Percentiles rank a stretch among this genome's conserved stretches.
These are phyloP conservation scores for Alliaria petiolata DNA, from an alignment of 345 rosid genomes.

Conservation along the genomic window DNA sequence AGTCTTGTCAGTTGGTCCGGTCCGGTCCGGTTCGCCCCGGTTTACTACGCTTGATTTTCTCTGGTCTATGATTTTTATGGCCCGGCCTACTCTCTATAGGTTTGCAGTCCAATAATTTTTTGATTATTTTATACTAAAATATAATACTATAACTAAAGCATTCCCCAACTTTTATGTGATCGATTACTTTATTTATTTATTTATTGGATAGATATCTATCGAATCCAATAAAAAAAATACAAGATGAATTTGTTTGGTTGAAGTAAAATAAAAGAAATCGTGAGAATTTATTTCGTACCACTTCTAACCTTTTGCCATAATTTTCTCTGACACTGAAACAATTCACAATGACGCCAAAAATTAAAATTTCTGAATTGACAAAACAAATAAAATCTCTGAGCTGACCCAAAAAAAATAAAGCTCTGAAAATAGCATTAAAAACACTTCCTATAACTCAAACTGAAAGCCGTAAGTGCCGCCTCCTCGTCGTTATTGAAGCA, in stretches of 20 bases:
- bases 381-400: too few species aligned
- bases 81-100: slow-evolving; percentile 14
- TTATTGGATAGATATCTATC: too few species aligned
- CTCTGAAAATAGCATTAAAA: neutral
- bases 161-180: too few species aligned
- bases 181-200: too few species aligned
- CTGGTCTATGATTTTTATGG: neutral
- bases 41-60: neutral
- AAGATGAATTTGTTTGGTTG: neutral
- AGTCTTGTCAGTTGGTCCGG: slow-evolving; percentile 7
- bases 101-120: slow-evolving; percentile 16
- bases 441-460: neutral
- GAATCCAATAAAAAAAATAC: too few species aligned
- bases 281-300: slow-evolving; percentile 13
- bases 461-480: neutral
- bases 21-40: too few species aligned
- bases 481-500: too few species aligned
- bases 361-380: neutral
- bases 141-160: too few species aligned
- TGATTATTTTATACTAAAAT: too few species aligned
- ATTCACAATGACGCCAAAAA: slow-evolving; percentile 14
- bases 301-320: neutral
- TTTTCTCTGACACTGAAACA: slow-evolving; percentile 10
- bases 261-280: neutral
- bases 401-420: too few species aligned